Evolutionary conservation across 495 filamentous ascomycete genomes (phyloP).

Genomic region (Filosporella fistucella): DNA sequence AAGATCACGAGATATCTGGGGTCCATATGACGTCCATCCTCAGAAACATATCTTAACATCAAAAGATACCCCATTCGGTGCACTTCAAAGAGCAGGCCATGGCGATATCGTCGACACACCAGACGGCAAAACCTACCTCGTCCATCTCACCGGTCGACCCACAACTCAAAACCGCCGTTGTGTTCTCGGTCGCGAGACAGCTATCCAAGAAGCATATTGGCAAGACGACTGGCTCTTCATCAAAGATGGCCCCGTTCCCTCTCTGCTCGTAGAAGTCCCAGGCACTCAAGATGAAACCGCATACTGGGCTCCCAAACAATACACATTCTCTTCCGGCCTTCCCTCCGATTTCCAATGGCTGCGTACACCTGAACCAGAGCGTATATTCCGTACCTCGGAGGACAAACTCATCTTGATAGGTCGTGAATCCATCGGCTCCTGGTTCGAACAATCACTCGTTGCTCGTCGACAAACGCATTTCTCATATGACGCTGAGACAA

Average conservation of each 20-base stretch:
- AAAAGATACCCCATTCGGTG: slow-evolving; percentile 38
- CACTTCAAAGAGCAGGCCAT: slow-evolving; percentile 52
- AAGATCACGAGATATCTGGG: slow-evolving; percentile 39
- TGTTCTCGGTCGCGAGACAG: slow-evolving; percentile 49
- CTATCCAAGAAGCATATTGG: slow-evolving; percentile 52
- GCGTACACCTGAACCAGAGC: slow-evolving; percentile 47
- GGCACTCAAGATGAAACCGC: slow-evolving; percentile 37
- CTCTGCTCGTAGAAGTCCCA: slow-evolving; percentile 45
- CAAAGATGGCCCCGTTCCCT: slow-evolving; percentile 50
- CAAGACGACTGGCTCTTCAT: slow-evolving; percentile 52
- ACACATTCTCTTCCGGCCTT: slow-evolving; percentile 40
- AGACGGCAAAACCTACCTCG: slow-evolving; percentile 49
- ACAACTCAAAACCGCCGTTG: slow-evolving; percentile 48
- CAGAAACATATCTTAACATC: slow-evolving; percentile 50
- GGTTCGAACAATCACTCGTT: slow-evolving; percentile 53
- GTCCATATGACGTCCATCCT: slow-evolving; percentile 50
- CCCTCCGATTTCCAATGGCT: slow-evolving; percentile 54
- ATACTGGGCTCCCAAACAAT: slow-evolving; percentile 49
- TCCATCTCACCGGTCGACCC: slow-evolving; percentile 49
- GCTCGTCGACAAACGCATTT: slow-evolving; percentile 51
- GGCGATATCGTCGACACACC: slow-evolving; percentile 56
- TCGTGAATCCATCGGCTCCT: slow-evolving; percentile 45
- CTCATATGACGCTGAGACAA: slow-evolving; percentile 51
- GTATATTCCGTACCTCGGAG: slow-evolving; percentile 39
- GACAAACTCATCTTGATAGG: slow-evolving; percentile 41